Base-by-base conservation (phyloP, 768 basidiomycete genomes). In the Arthromyces matolae region DNA sequence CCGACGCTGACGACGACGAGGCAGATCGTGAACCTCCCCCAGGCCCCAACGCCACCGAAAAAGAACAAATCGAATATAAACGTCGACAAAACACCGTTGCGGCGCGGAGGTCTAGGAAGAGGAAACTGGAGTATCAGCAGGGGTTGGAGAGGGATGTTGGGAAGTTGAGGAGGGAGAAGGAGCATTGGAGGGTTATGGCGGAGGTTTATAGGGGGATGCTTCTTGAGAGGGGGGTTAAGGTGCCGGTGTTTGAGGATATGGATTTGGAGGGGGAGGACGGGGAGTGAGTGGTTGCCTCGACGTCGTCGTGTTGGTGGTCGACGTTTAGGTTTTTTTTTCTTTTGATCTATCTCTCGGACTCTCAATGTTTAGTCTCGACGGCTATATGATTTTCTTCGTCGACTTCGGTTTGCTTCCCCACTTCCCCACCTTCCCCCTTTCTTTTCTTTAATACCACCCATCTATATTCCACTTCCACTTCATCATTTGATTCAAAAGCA, bases 81-180 rank as follows among this genome's bases (percentile, higher is more conserved):
- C 77, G 90, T 37, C 76, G 84, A 5, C 82, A 84, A 65, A 92
- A 91, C 60, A 89, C 88, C 4, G 63, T 90, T 6, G 89, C 90
- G 0, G 90, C 90, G 16, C 75, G 90, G 4, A 76, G 86, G 38
- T 83, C 80, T 55, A 73, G 89, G 9, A 80, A 80, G 75, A 75
- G 89, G 38, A 92, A 90, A 74, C 65, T 84, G 29, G 76, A 81
- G 66, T 77, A 87, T 55, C 79, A 86, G 60, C 74, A 77, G 48
- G 72, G 75, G 46, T 63, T 91, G 34, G 81, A 87, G 70, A 62
- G 69, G 8, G 66, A 54, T n/a, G 59, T 79, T 35, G 74, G 76
- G 42, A 60, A 43, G 12, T 59, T 79, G 64, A 66, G 67, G 53
- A 59, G 57, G 51, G 80, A 84, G 56, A 64, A 71, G 49, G 78